Base-by-base conservation (phyloP, 306 rosid genomes). In the Cucumis sativus region DNA sequence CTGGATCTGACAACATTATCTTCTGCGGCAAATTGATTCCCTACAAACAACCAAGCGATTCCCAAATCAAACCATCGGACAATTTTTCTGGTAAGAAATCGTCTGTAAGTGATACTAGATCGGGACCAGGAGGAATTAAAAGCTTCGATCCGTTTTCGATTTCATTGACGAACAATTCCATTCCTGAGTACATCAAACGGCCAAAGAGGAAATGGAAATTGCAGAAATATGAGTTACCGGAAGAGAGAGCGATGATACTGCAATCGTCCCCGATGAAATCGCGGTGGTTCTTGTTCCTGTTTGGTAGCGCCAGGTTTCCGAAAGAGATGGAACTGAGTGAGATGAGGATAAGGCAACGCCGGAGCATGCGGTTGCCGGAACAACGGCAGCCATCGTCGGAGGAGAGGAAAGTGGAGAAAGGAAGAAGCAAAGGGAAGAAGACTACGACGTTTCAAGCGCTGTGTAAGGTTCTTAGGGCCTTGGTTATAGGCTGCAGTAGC, bases 21-120 rank as follows among this genome's bases (percentile, higher is more conserved):
- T 94, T 94, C 54, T 94, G 98, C 10, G 98, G 98, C 6, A 94
- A 90, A 75, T 82, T 90, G 80, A 94, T 94, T 41, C 87, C 91
- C 18, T 83, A 77, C 85, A 85, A 68, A 70, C 91, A 82, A 30
- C 72, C 79, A 10, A 79, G 2, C 52, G 15, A 16, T 37, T 76
- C 52, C 37, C 33, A 12, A 59, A 43, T 54, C 72, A 40, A 30
- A 28, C 40, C 20, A 30, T n/a, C 54, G 3, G 68, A 49, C 25
- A 20, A 64, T 6, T 55, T 43, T 15, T 15, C 51, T 18, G 5
- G 8, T 1, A 13, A 12, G 13, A 69, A 45, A 23, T 51, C 52
- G 57, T 14, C 75, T 69, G 10, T 45, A 55, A 25, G 41, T 37
- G 57, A 49, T 33, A 25, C 70, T 10, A 86, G 13, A 10, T 30